Evolutionary conservation across 2,329 filamentous ascomycete genomes (phyloP).

Genomic region (Arthroderma uncinatum): DNA sequence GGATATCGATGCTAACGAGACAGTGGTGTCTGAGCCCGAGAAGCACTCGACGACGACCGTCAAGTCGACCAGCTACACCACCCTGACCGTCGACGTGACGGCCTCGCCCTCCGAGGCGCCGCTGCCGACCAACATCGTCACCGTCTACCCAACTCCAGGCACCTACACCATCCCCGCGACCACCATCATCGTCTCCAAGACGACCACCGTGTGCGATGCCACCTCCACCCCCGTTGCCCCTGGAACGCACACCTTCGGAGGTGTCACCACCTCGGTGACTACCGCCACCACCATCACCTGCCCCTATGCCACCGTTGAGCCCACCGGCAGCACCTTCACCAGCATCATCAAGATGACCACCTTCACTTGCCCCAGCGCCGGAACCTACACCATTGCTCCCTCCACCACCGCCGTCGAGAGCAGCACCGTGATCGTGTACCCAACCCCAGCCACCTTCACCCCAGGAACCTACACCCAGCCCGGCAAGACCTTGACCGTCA

Average conservation of each 20-base stretch:
- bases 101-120: conserved; percentile 17
- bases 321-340: conserved; percentile 47
- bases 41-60: conserved; percentile 24
- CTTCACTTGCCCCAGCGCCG: conserved; percentile 60
- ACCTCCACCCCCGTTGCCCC: conserved; percentile 50
- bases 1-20: conserved; percentile 22
- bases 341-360: conserved; percentile 58
- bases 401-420: conserved; percentile 49
- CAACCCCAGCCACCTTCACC: conserved; percentile 51
- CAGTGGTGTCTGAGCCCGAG: background rate
- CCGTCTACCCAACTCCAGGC: conserved; percentile 53
- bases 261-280: conserved; percentile 59
- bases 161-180: conserved; percentile 65
- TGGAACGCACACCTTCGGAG: conserved; percentile 59
- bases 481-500: conserved; percentile 55
- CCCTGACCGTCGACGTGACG: conserved; percentile 28
- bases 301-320: conserved; percentile 56
- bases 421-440: conserved; percentile 49
- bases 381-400: conserved; percentile 65
- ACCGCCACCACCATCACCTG: conserved; percentile 57
- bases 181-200: conserved; percentile 55
- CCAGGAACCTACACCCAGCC: conserved; percentile 65
- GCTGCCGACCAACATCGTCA: conserved; percentile 40
- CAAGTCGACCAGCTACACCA: conserved; percentile 30
- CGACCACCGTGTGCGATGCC: conserved; percentile 55